Conservation (phyloP, 345 rosid genomes). For the Laguncularia racemosa region DNA sequence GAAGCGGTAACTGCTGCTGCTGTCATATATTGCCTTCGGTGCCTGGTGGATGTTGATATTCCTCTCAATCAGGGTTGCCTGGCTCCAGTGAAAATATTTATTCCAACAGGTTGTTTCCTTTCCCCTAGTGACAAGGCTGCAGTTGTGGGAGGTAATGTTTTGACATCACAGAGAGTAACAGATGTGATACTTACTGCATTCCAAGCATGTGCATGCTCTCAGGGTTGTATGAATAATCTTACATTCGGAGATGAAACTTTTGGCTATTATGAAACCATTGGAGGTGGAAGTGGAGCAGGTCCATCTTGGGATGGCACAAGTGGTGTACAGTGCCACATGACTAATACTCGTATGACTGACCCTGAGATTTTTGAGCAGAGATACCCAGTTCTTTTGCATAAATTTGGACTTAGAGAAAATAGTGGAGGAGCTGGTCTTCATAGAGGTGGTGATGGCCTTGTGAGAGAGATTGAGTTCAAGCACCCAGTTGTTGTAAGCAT, state of each 20-base stretch:
- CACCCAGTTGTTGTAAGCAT: slow-evolving; percentile 73
- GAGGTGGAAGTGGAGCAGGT: slow-evolving; percentile 95
- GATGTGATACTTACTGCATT: slow-evolving; percentile 85
- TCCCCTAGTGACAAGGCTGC: slow-evolving; percentile 96
- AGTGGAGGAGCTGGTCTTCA: slow-evolving; percentile 78
- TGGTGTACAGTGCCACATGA: slow-evolving; percentile 98
- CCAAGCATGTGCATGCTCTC: slow-evolving; percentile 94
- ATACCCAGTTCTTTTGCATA: slow-evolving; percentile 80
- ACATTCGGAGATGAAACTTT: slow-evolving; percentile 86
- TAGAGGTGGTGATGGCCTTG: slow-evolving; percentile 82
- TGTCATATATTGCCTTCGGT: slow-evolving; percentile 90
- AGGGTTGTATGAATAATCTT: slow-evolving; percentile 97
- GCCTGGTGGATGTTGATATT: slow-evolving; percentile 79
- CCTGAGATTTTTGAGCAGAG: slow-evolving; percentile 97
- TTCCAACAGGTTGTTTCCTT: slow-evolving; percentile 77
- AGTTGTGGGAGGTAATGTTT: slow-evolving; percentile 95
- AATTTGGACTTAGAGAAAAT: slow-evolving; percentile 68
- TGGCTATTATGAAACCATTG: slow-evolving; percentile 93
- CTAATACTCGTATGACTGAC: slow-evolving; percentile 97
- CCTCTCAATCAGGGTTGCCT: slow-evolving; percentile 96
- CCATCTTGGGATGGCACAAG: slow-evolving; percentile 86
- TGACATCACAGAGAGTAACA: slow-evolving; percentile 87
- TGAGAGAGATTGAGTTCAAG: slow-evolving; percentile 88
- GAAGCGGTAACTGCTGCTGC: slow-evolving; percentile 96
- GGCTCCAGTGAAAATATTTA: slow-evolving; percentile 71